Percentiles rank a stretch among this genome's conserved stretches.
Evolutionary conservation across 345 rosid species (phyloP).

Genomic region (Sonneratia alba): DNA sequence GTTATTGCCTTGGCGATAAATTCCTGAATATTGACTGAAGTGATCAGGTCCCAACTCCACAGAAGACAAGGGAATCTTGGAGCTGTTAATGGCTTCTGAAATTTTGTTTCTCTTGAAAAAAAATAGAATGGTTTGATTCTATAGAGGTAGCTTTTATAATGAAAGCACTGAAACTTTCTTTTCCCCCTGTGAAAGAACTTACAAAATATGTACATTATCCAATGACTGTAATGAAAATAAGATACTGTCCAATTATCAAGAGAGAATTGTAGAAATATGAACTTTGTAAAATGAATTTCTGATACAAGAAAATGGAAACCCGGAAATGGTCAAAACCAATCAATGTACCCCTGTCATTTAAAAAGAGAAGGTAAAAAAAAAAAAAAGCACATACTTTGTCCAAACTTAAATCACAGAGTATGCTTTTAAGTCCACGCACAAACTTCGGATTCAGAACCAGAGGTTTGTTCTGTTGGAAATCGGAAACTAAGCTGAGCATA

Average conservation of each 20-base stretch:
- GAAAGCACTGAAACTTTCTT: not conserved
- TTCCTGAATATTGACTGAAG: constrained; percentile 38
- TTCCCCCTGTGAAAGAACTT: not conserved
- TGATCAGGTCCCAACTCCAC: not conserved
- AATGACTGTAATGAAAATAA: no score
- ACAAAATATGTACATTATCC: no score
- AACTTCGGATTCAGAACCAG: constrained; percentile 65
- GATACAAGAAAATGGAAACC: not conserved
- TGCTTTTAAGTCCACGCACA: constrained; percentile 64
- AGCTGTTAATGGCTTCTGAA: not conserved
- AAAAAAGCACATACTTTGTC: constrained; percentile 45
- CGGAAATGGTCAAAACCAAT: not conserved
- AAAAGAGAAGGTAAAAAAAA: not conserved
- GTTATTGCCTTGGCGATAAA: constrained; percentile 86
- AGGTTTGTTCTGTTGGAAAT: constrained; percentile 63
- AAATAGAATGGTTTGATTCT: no score
- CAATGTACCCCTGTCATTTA: not conserved
- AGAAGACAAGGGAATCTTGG: not conserved
- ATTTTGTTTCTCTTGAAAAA: not conserved
- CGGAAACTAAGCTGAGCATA: constrained; percentile 78
- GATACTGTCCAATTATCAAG: not conserved
- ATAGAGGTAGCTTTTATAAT: not conserved
- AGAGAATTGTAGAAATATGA: not conserved
- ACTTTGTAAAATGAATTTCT: not conserved
- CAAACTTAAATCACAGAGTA: constrained; percentile 61